Conservation (phyloP, 306 rosid species). For the Glycyrrhiza uralensis region DNA sequence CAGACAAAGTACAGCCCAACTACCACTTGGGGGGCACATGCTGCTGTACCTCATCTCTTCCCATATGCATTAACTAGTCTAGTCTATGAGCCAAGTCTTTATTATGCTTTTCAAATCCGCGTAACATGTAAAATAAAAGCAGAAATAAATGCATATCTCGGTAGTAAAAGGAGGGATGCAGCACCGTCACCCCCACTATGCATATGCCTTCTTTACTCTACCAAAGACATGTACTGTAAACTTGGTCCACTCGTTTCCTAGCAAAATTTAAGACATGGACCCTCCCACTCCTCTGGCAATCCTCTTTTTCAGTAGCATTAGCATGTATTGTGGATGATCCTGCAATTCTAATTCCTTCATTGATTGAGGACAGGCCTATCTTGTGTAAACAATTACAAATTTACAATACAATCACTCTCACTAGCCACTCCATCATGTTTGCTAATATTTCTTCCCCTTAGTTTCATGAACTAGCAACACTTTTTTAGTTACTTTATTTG, state of each 20-base stretch:
- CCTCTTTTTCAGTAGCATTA: constrained; percentile 9
- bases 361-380: not conserved
- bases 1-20: not conserved
- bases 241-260: constrained; percentile 21
- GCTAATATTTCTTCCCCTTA: not conserved
- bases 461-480: not conserved
- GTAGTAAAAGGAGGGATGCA: not conserved
- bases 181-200: not conserved
- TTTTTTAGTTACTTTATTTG: not conserved
- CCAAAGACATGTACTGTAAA: constrained; percentile 14
- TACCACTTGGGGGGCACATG: constrained; percentile 19
- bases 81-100: not conserved
- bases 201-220: not conserved
- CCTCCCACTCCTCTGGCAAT: constrained; percentile 21
- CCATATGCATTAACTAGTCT: constrained; percentile 29
- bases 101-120: not conserved
- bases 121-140: not conserved
- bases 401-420: not conserved
- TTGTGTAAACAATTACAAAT: not conserved
- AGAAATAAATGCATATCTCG: not conserved
- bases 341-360: not conserved
- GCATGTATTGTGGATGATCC: constrained; percentile 15
- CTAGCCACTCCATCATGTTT: too few relatives aligned
- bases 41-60: not conserved
- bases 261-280: constrained; percentile 19